Percentiles rank a stretch among this genome's conserved stretches.
Conservation (phyloP, 2,329 filamentous ascomycete species). For the Fusarium sterilihyphosum region DNA sequence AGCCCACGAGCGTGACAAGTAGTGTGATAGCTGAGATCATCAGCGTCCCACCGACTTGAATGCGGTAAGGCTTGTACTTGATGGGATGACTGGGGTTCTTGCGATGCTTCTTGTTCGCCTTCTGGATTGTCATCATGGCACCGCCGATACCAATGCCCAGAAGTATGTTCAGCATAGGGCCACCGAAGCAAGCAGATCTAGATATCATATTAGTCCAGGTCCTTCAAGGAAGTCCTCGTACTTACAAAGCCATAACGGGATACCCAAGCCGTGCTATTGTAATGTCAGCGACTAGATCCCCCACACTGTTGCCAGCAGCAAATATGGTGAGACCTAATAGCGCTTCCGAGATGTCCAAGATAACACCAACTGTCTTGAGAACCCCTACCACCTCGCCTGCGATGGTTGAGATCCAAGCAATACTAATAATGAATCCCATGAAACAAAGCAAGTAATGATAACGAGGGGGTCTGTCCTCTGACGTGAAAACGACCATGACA, state of each 20-base stretch:
- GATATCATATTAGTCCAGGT: constrained; percentile 5
- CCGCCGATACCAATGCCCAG: constrained; percentile 94
- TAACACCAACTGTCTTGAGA: constrained; percentile 90
- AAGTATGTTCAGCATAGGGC: constrained; percentile 96
- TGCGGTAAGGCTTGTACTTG: constrained; percentile 79
- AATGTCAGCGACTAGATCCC: constrained; percentile 93
- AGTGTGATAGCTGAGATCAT: constrained; percentile 87
- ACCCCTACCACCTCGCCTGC: constrained; percentile 96
- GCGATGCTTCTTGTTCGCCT: constrained; percentile 71
- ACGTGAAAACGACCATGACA: constrained; percentile 75
- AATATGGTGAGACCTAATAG: constrained; percentile 96
- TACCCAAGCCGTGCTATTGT: constrained; percentile 93
- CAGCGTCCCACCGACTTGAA: constrained; percentile 85
- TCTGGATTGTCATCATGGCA: constrained; percentile 82
- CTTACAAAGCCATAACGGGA: constrained; percentile 89
- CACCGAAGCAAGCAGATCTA: constrained; percentile 93
- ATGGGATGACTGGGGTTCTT: constrained; percentile 74
- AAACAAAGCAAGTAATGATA: constrained; percentile 86
- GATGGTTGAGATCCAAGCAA: constrained; percentile 96
- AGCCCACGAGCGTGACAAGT: constrained; percentile 78
- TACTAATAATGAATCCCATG: constrained; percentile 88
- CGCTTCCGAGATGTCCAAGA: constrained; percentile 92
- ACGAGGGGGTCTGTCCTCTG: constrained; percentile 71
- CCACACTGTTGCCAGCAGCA: constrained; percentile 93
- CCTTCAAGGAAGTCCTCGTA: constrained; percentile 31